Evolutionary conservation across 2,329 filamentous ascomycete species (phyloP).

Genomic region (Paramyrothecium sp.): DNA sequence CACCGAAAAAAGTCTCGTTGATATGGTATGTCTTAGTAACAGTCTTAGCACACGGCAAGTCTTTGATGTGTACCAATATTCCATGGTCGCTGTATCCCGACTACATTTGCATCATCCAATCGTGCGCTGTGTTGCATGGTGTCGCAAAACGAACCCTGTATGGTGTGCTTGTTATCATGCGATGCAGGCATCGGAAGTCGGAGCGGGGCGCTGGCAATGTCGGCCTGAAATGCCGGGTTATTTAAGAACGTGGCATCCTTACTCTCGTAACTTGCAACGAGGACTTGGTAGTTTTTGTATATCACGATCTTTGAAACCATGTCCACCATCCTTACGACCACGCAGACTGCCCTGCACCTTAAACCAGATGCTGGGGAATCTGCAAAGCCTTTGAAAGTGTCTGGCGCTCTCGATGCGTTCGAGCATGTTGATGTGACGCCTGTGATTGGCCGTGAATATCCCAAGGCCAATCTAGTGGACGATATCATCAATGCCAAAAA

Average conservation of each 20-base stretch:
- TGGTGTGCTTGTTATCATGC: not conserved
- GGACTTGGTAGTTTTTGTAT: not conserved
- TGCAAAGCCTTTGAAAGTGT: slow-evolving; percentile 43
- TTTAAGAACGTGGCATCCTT: not conserved
- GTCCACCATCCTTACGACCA: not conserved
- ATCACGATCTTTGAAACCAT: not conserved
- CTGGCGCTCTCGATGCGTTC: slow-evolving; percentile 49
- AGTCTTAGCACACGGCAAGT: too few relatives aligned
- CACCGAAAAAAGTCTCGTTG: too few relatives aligned
- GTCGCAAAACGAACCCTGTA: not conserved
- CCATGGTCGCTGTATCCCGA: too few relatives aligned
- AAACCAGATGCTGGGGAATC: slow-evolving; percentile 7
- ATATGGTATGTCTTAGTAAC: too few relatives aligned
- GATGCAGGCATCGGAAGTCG: not conserved
- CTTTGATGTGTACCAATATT: too few relatives aligned
- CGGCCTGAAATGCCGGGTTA: not conserved
- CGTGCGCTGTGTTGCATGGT: not conserved
- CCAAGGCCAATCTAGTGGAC: slow-evolving; percentile 50
- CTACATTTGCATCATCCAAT: too few relatives aligned
- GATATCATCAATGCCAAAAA: slow-evolving; percentile 62
- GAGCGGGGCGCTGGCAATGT: not conserved
- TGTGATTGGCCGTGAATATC: slow-evolving; percentile 60
- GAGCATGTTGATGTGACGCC: slow-evolving; percentile 60
- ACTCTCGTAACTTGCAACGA: not conserved
- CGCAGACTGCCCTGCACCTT: not conserved